Conservation (phyloP, 164 flowering plant genomes). For the Vitis vinifera region ASM3070453v1 NC_081819.1:21670501-21671000, state of each 20-base stretch:
- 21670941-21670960: background rate
- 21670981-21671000: no score
- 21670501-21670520: background rate
- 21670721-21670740: background rate
- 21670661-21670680: background rate
- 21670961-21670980: background rate
- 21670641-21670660: background rate
- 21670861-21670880: background rate
- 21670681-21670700: background rate
- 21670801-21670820: background rate
- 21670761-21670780: no score
- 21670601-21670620: background rate
- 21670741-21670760: background rate
- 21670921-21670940: no score
- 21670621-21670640: background rate
- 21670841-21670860: background rate
- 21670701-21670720: background rate
- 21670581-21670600: background rate
- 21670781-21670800: background rate
- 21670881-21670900: no score
- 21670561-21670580: background rate
- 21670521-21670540: background rate
- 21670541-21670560: background rate
- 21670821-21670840: background rate
- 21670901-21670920: no score